A percentile compares a stretch with the other conserved stretches of the same genome.
Conservation (phyloP, 202 grass and related monocot species). For the Panicum hallii region DNA sequence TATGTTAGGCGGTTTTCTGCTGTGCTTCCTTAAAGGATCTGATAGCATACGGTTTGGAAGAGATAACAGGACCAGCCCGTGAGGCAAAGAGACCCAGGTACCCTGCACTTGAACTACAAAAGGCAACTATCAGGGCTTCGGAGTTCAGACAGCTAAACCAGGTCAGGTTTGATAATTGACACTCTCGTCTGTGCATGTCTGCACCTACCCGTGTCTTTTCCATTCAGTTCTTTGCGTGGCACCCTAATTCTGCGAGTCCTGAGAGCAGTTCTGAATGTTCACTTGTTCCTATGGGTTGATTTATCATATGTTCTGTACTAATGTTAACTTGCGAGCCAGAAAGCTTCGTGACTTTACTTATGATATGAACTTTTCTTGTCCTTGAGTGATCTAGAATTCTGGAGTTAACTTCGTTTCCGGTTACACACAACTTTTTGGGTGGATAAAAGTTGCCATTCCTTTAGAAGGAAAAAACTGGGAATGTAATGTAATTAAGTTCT, state of each 20-base stretch:
- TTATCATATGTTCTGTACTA: conserved; percentile 1
- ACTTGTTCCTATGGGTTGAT: not conserved
- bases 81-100: not conserved
- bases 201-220: not conserved
- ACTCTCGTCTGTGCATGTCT: not conserved
- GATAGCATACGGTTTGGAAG: conserved; percentile 1
- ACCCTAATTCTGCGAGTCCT: not conserved
- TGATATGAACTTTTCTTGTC: conserved; percentile 34
- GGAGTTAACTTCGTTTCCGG: conserved; percentile 33
- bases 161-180: not conserved
- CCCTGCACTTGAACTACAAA: conserved; percentile 11
- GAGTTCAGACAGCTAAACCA: conserved; percentile 34
- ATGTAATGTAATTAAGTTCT: not conserved
- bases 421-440: not conserved
- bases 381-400: conserved; percentile 28
- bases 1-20: conserved; percentile 18
- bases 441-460: not conserved
- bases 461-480: conserved; percentile 24
- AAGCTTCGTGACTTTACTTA: conserved; percentile 43
- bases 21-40: conserved; percentile 23
- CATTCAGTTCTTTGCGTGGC: not conserved
- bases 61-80: not conserved
- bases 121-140: not conserved
- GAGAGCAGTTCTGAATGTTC: conserved; percentile 16
- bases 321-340: conserved; percentile 37